phyloP scores from a whole-genome alignment of 176 grass and related monocot genomes.

The Phoenix dactylifera region DNA sequence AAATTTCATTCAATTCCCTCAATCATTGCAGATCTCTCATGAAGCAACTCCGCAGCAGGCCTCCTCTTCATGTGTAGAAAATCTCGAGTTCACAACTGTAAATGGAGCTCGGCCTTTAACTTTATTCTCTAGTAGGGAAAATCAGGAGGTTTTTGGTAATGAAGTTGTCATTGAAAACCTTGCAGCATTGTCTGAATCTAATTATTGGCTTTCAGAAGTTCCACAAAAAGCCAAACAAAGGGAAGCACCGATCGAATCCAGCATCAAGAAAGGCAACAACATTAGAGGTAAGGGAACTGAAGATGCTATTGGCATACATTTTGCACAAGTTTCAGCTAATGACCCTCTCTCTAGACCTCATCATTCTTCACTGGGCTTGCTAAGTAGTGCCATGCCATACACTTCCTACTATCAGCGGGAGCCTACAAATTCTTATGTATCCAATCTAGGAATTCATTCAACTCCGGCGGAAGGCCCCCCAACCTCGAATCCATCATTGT shows the following conservation, averaged over 20 bases:
- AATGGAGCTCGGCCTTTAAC: constrained; percentile 4
- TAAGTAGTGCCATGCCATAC: too few species aligned
- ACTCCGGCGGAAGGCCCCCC: constrained; percentile 6
- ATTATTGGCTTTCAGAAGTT: too few species aligned
- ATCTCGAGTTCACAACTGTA: too few species aligned
- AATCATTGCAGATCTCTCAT: too few species aligned
- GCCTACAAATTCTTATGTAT: constrained; percentile 27
- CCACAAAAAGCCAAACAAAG: too few species aligned
- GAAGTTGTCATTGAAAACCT: constrained; percentile 13
- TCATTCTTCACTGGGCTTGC: too few species aligned
- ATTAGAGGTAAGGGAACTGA: too few species aligned
- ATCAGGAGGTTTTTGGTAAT: constrained; percentile 3
- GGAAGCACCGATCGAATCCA: too few species aligned
- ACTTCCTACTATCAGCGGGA: background rate
- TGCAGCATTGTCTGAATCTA: background rate
- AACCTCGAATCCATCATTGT: constrained; percentile 39
- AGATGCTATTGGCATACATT: too few species aligned
- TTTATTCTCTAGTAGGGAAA: constrained; percentile 15
- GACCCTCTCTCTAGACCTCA: too few species aligned
- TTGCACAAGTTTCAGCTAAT: too few species aligned
- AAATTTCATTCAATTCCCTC: constrained; percentile 19
- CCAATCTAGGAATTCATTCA: constrained; percentile 20
- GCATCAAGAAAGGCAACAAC: too few species aligned
- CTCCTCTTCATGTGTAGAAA: background rate
- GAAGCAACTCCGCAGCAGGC: constrained; percentile 9